Evolutionary conservation across 2,329 filamentous ascomycete genomes (phyloP), one percentile per base, ranked within the genome.

Genomic region (Purpureocillium takamizusanense): DNA sequence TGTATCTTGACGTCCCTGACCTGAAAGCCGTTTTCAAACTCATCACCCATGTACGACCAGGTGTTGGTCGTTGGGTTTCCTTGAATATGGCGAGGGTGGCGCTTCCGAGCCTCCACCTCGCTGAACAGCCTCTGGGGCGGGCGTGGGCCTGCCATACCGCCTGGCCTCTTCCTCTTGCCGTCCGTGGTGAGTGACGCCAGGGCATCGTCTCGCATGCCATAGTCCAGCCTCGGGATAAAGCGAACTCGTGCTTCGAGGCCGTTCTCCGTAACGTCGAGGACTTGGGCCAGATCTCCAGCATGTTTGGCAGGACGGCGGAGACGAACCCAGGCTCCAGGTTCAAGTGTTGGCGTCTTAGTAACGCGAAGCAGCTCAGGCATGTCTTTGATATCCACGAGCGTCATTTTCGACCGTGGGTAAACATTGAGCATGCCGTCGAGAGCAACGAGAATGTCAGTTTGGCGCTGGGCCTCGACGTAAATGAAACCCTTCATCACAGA

Each of bases 311-410:
- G 81, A 38, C 86, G 78, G 57, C 80, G 82, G 46, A 97, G 79
- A 46, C 92, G 86, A 37, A 97, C 90, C 75, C 92, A 98, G 29
- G 87, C 87, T 46, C 90, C 90, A 9, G 83, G 84, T 50, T 92
- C 80, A 27, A 98, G 69, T 18, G 81, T 80, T 35, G 88, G 85
- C 3, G 84, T 90, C 66, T 95, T 95, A 43, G 79, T 81, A 21
- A 94, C 86, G 37, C 88, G 80, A 14, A 98, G 72, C n/a, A 98
- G 74, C 61, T 97, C 92, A 2, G 92, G 90, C 81, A 95, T 95
- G 62, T 98, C 92, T 60, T 94, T 94, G 53, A 97, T 88, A 35
- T 92, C 86, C 31, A 98, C 87, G 37, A 97, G 69, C 33, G 89
- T 77, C 65, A 92, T 82, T 61, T 88, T 92, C 21, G 78, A 83